Evolutionary conservation across 805 yeast genomes (phyloP).

Genomic region (Metschnikowia picachoensis): DNA sequence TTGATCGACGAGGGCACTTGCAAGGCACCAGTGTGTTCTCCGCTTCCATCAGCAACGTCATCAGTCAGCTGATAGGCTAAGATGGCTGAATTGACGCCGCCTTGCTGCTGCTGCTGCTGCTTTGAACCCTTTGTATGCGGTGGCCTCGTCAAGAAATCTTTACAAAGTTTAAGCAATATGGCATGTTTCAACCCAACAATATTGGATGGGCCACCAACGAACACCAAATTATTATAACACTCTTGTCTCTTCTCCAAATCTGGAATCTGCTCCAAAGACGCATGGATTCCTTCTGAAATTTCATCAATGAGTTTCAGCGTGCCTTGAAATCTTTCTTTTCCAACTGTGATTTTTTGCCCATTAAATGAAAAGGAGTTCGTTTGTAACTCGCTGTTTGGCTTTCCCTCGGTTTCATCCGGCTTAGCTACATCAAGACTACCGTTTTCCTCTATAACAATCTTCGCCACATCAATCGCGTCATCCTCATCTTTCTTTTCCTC

Average conservation of each 20-base stretch:
- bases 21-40: slow-evolving; percentile 19
- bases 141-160: slow-evolving; percentile 48
- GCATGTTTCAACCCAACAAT: slow-evolving; percentile 77
- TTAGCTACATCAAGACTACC: slow-evolving; percentile 21
- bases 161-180: slow-evolving; percentile 53
- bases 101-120: slow-evolving; percentile 14
- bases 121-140: slow-evolving; percentile 23
- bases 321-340: slow-evolving; percentile 88
- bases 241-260: slow-evolving; percentile 73
- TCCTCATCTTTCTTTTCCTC: slow-evolving; percentile 39
- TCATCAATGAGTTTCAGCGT: slow-evolving; percentile 52
- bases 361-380: slow-evolving; percentile 65
- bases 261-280: slow-evolving; percentile 51
- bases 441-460: slow-evolving; percentile 75
- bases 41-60: slow-evolving; percentile 21
- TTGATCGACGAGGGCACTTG: slow-evolving; percentile 82
- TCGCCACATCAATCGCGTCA: slow-evolving; percentile 83
- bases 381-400: slow-evolving; percentile 66
- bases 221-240: slow-evolving; percentile 76
- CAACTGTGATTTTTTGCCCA: slow-evolving; percentile 57
- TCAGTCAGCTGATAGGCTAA: slow-evolving; percentile 43
- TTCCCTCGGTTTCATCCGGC: slow-evolving; percentile 34
- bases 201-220: slow-evolving; percentile 73
- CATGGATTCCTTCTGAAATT: slow-evolving; percentile 53
- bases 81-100: slow-evolving; percentile 37